Percentiles rank a stretch among this genome's conserved stretches.
Evolutionary conservation across 148 eudicot species (phyloP).

Genomic region (Linanthus parryae): DNA sequence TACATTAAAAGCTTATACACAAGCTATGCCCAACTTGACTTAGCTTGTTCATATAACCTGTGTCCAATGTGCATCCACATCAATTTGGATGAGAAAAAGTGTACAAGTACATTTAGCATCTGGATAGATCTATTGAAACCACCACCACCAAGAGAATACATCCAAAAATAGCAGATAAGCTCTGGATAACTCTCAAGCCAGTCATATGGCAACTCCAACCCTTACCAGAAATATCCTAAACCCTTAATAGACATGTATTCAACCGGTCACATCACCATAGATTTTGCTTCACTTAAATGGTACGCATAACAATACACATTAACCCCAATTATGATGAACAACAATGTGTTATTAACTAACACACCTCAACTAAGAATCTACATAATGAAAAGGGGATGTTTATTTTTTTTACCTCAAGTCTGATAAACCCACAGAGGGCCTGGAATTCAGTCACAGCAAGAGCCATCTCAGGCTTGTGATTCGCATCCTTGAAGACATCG

Average conservation of each 20-base stretch:
- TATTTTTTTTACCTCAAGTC: constrained; percentile 63
- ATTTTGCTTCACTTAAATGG: neutral
- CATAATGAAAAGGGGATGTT: no score
- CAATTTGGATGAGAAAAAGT: no score
- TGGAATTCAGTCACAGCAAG: constrained; percentile 80
- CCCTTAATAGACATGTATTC: neutral
- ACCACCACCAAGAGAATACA: no score
- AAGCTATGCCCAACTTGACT: no score
- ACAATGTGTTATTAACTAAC: neutral
- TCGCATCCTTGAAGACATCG: constrained; percentile 56
- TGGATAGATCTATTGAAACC: no score
- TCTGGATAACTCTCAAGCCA: neutral
- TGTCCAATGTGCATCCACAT: no score
- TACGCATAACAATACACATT: neutral
- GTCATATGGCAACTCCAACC: neutral
- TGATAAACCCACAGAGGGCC: constrained; percentile 80
- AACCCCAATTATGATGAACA: neutral
- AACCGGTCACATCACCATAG: neutral
- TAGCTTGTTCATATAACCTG: no score
- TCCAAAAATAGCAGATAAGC: no score
- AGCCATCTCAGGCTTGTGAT: constrained; percentile 97
- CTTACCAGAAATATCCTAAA: constrained; percentile 1
- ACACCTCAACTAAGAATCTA: neutral
- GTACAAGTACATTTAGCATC: no score
- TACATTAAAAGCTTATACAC: no score